A percentile compares a stretch with the other conserved stretches of the same genome.
Conservation (phyloP, 495 filamentous ascomycete genomes). For the Neurospora sp. region DNA sequence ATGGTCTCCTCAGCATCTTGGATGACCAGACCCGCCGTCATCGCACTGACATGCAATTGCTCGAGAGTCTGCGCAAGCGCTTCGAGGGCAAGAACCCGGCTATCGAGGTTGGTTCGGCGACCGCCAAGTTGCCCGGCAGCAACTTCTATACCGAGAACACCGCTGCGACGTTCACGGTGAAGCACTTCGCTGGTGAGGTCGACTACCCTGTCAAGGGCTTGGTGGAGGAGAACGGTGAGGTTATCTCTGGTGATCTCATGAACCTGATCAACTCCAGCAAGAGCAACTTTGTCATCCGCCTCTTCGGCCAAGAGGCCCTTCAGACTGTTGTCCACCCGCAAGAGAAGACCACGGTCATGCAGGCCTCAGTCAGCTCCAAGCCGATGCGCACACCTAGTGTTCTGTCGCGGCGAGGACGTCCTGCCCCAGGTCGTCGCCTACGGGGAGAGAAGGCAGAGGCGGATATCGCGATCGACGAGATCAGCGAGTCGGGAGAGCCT, state of each 20-base stretch:
- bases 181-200: slow-evolving; percentile 94
- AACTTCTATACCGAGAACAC: slow-evolving; percentile 74
- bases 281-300: slow-evolving; percentile 75
- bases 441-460: slow-evolving; percentile 28
- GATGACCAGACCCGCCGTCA: slow-evolving; percentile 90
- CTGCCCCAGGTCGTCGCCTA: slow-evolving; percentile 32
- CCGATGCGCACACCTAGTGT: slow-evolving; percentile 88
- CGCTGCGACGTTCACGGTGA: slow-evolving; percentile 73
- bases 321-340: slow-evolving; percentile 84
- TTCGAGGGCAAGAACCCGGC: slow-evolving; percentile 92
- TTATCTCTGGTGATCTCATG: slow-evolving; percentile 92
- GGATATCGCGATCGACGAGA: slow-evolving; percentile 31
- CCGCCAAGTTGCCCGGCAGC: slow-evolving; percentile 60
- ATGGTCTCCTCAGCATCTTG: slow-evolving; percentile 85
- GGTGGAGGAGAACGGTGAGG: slow-evolving; percentile 89
- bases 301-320: slow-evolving; percentile 89
- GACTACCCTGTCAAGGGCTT: slow-evolving; percentile 81
- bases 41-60: slow-evolving; percentile 75
- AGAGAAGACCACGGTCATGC: slow-evolving; percentile 84
- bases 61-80: slow-evolving; percentile 81
- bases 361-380: slow-evolving; percentile 91
- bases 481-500: slow-evolving; percentile 41
- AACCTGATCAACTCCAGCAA: slow-evolving; percentile 83
- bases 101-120: slow-evolving; percentile 62
- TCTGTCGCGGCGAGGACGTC: slow-evolving; percentile 48